Percentiles rank a stretch among this genome's conserved stretches.
These are phyloP conservation scores for Claviceps sp. DNA, from an alignment of 2,329 filamentous ascomycete genomes.

Conservation along the genomic window DNA sequence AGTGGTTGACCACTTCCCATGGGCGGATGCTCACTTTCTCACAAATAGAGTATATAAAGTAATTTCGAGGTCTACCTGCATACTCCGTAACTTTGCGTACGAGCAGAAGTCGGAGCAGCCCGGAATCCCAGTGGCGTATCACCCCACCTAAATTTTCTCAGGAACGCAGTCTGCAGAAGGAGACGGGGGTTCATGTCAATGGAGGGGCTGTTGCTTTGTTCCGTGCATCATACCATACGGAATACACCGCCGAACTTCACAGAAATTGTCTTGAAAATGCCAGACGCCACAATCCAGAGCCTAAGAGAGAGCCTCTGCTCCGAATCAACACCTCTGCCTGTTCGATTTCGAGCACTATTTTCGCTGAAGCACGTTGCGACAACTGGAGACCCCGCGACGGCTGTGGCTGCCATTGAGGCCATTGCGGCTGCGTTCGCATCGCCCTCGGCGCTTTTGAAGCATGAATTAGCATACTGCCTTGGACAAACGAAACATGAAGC, in stretches of 20 bases:
- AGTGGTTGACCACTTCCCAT: constrained; percentile 16
- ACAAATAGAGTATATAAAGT: too few species aligned
- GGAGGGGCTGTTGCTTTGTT: neutral
- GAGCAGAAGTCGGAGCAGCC: neutral
- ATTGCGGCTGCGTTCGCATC: constrained; percentile 81
- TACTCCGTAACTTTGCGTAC: too few species aligned
- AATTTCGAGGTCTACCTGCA: too few species aligned
- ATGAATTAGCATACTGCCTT: constrained; percentile 93
- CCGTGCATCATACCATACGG: neutral
- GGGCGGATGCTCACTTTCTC: neutral
- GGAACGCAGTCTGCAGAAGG: neutral
- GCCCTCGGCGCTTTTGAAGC: constrained; percentile 81
- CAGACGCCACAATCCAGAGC: constrained; percentile 36
- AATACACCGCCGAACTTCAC: neutral
- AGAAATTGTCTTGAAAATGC: constrained; percentile 7
- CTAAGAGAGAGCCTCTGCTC: constrained; percentile 67
- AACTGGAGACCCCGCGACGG: constrained; percentile 45
- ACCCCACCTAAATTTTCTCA: constrained; percentile 24
- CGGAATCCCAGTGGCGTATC: constrained; percentile 5
- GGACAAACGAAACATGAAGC: constrained; percentile 74
- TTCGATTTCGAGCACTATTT: constrained; percentile 92
- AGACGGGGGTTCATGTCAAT: neutral
- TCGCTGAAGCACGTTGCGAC: constrained; percentile 89
- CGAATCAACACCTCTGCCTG: constrained; percentile 68
- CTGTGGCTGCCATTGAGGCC: constrained; percentile 49